These are phyloP conservation scores for Penicillium dipodomyicola DNA, from an alignment of 495 filamentous ascomycete species.

Conservation along the genomic window DNA sequence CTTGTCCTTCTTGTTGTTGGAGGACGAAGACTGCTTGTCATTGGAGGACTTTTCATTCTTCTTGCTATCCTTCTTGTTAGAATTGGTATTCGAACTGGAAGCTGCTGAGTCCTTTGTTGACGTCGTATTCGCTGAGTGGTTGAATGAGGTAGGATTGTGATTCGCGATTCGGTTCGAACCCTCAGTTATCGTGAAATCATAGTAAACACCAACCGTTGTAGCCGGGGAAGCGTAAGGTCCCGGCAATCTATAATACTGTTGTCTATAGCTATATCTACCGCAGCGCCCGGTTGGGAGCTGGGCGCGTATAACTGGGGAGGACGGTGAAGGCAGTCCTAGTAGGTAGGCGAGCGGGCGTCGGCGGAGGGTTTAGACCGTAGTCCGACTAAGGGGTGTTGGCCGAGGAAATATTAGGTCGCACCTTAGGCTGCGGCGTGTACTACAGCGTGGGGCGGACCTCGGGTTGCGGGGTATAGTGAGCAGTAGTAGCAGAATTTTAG, in stretches of 20 bases:
- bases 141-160: too few relatives aligned
- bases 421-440: conserved; percentile 70
- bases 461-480: conserved; percentile 47
- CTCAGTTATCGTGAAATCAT: too few relatives aligned
- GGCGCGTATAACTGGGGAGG: conserved; percentile 62
- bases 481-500: conserved; percentile 75
- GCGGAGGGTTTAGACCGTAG: conserved; percentile 74
- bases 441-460: conserved; percentile 47
- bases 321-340: conserved; percentile 71
- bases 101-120: too few relatives aligned
- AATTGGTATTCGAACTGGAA: too few relatives aligned
- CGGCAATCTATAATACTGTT: conserved; percentile 61
- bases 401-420: conserved; percentile 62
- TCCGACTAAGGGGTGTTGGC: conserved; percentile 85
- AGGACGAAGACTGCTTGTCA: too few relatives aligned
- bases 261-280: conserved; percentile 77
- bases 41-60: too few relatives aligned
- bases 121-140: too few relatives aligned
- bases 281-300: conserved; percentile 68
- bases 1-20: too few relatives aligned
- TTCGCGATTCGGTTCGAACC: too few relatives aligned
- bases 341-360: conserved; percentile 65
- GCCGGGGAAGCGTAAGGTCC: conserved; percentile 60
- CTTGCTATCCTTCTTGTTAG: too few relatives aligned
- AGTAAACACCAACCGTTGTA: conserved; percentile 58